These are phyloP conservation scores for Fusarium cicatricum DNA, from an alignment of 2,329 filamentous ascomycete genomes.

Conservation along the genomic window DNA sequence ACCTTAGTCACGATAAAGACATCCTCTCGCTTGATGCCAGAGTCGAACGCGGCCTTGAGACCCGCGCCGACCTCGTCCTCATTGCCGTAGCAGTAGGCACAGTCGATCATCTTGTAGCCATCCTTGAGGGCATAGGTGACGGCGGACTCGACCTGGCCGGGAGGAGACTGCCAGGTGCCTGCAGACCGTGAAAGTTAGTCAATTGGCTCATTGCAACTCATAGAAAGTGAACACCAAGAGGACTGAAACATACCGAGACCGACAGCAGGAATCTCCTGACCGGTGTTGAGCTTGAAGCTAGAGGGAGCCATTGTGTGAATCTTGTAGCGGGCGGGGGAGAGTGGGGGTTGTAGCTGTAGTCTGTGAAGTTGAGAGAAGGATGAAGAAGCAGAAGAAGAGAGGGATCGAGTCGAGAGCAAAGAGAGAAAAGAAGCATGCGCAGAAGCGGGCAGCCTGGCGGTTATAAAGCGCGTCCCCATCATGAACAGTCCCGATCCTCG, in stretches of 20 bases:
- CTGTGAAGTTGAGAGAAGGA: conserved; percentile 2
- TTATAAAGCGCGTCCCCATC: conserved; percentile 35
- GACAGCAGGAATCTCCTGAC: conserved; percentile 68
- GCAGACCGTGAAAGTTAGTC: conserved; percentile 5
- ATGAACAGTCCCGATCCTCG: conserved; percentile 24
- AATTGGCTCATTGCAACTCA: background rate
- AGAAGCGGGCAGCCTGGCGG: conserved; percentile 15
- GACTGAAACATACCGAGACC: conserved; percentile 61
- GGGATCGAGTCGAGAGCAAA: conserved; percentile 16
- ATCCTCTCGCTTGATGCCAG: conserved; percentile 78
- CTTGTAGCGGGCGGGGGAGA: conserved; percentile 1
- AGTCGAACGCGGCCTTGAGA: conserved; percentile 74
- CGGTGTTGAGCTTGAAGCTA: conserved; percentile 71
- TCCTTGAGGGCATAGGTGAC: conserved; percentile 65
- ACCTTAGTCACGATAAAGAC: conserved; percentile 87
- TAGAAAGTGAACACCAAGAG: background rate
- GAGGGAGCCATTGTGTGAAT: conserved; percentile 58
- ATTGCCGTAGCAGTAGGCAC: conserved; percentile 81
- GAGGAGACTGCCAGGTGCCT: conserved; percentile 72
- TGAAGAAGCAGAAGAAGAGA: background rate
- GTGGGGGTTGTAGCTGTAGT: background rate
- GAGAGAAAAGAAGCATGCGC: conserved; percentile 1
- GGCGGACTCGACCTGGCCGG: conserved; percentile 65
- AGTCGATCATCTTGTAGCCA: conserved; percentile 71
- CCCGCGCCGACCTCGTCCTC: conserved; percentile 85